phyloP scores from a whole-genome alignment of 106 monocot genomes.

The Allium cepa region DNA sequence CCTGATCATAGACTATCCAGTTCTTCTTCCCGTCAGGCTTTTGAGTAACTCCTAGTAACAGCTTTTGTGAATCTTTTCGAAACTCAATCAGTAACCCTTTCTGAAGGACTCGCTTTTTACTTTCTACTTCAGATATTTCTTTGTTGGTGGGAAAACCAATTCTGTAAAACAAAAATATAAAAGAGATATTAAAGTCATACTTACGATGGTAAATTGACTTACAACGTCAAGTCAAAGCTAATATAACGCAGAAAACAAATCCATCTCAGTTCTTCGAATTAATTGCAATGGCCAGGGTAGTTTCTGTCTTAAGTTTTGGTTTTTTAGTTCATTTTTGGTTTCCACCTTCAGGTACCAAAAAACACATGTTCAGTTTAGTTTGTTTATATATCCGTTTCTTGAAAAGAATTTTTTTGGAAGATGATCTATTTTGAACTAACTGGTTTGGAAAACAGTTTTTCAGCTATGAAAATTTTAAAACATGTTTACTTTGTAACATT shows the following conservation, averaged over 20 bases:
- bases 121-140: conserved; percentile 50
- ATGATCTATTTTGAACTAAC: no score
- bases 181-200: no score
- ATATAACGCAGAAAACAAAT: neutral
- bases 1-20: conserved; percentile 98
- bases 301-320: no score
- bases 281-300: no score
- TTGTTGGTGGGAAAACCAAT: conserved; percentile 40
- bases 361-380: no score
- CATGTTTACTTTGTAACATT: no score
- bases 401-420: no score
- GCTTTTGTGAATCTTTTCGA: conserved; percentile 80
- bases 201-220: neutral
- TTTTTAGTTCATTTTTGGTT: no score
- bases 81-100: conserved; percentile 89
- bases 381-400: no score
- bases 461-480: no score
- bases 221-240: neutral
- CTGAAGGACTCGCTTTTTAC: conserved; percentile 49
- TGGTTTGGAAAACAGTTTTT: no score
- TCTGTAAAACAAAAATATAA: conserved; percentile 24
- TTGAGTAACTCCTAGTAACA: conserved; percentile 70
- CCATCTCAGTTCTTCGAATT: neutral
- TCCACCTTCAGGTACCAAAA: no score
- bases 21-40: conserved; percentile 99